A percentile compares a stretch with the other conserved stretches of the same genome.
Conservation (phyloP, 805 yeast species). For the Ogataea methanolica region DNA sequence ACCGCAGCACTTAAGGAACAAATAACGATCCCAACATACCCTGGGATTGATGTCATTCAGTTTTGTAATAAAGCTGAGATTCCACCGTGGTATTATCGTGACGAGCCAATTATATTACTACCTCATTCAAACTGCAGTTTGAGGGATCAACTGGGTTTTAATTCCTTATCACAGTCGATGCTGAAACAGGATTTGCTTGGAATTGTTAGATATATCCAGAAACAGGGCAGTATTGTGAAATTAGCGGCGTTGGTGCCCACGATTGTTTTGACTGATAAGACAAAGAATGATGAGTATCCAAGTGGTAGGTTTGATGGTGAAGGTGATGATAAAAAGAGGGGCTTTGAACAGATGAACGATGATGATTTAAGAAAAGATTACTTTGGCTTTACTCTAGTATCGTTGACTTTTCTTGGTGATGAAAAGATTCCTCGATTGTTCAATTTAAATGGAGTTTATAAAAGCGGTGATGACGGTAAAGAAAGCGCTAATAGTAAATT, state of each 20-base stretch:
- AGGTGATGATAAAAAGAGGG: conserved; percentile 17
- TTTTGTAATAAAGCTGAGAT: conserved; percentile 42
- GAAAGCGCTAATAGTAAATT: conserved; percentile 17
- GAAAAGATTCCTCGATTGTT: conserved; percentile 54
- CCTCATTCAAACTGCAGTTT: conserved; percentile 12
- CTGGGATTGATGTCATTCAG: conserved; percentile 64
- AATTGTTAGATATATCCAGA: conserved; percentile 60
- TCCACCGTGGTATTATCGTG: conserved; percentile 56
- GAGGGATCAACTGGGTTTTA: conserved; percentile 37
- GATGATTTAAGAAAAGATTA: conserved; percentile 12
- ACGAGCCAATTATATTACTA: conserved; percentile 51
- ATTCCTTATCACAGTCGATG: conserved; percentile 50
- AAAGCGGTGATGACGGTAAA: conserved; percentile 8
- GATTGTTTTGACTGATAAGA: conserved; percentile 21
- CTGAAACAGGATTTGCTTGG: conserved; percentile 43
- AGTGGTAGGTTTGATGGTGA: conserved; percentile 10
- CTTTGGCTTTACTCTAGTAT: conserved; percentile 44
- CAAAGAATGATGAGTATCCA: conserved; percentile 9
- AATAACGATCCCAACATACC: conserved; percentile 37
- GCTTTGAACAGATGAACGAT: conserved; percentile 16
- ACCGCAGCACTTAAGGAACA: conserved; percentile 43
- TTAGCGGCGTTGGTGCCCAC: conserved; percentile 53
- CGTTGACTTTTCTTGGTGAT: conserved; percentile 75
- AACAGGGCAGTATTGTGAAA: conserved; percentile 40
- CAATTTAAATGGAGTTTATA: conserved; percentile 30